Evolutionary conservation across 1,284 basidiomycete species (phyloP), one percentile per base, ranked within the genome.

Genomic region (Cystobasidiaceae sp.): DNA sequence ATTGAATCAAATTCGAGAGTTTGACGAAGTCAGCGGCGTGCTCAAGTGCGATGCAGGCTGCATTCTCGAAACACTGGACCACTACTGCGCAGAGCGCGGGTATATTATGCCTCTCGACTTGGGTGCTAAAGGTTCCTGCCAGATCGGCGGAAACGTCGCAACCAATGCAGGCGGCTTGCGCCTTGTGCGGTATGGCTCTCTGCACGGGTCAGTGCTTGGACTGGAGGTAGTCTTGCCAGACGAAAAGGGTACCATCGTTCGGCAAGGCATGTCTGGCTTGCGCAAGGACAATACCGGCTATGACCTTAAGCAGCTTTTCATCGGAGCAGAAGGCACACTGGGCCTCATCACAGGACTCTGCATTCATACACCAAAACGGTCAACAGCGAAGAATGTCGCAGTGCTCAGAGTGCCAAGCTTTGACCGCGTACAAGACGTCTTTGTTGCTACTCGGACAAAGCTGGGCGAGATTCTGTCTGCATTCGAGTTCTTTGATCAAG

Each of bases 211-310:
- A 13, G 94, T 98, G 0, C 83, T 99, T 1, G 96, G 96, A 17
- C 81, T 99, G 17, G 96, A 99, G 76, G 93, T 94, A 21, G 96
- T 98, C 6, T 81, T 98, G 30, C 90, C 96, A 1, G 90, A 98
- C 74, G 93, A 69, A 60, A 71, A 75, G 32, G 79, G 96, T n/a
- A 90, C 89, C n/a, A 83, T 99, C 67, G 82, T 94, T 67, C 86
- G 93, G 34, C 85, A 87, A 6, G 85, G 86, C 30, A 74, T 74
- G 70, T 71, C 70, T 0, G 79, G 77, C 19, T 79, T 98, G 66
- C 84, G 96, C 51, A 99, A 99, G 79, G 96, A 99, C 78, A 99
- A 99, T 77, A 99, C 96, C 2, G 92, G 94, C n/a, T 94, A 97
- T 75, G 96, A 99, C 77, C 81, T 98, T 55, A 98, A 99, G 78